phyloP scores from a whole-genome alignment of 495 filamentous ascomycete species.

The Podospora australis region DNA sequence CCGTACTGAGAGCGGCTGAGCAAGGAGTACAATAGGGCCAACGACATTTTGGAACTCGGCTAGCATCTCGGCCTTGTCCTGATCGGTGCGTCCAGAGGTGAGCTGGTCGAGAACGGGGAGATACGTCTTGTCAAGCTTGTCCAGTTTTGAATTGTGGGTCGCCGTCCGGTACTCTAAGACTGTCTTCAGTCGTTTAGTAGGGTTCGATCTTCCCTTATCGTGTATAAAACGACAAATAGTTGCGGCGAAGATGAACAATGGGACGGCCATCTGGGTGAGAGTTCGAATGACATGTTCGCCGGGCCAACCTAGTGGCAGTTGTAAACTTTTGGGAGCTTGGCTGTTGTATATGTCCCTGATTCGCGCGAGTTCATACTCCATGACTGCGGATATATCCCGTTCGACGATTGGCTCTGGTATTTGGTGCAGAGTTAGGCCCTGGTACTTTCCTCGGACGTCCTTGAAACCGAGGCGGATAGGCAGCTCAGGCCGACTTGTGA shows the following conservation, averaged over 20 bases:
- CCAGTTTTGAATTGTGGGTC: constrained; percentile 21
- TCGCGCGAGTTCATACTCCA: constrained; percentile 16
- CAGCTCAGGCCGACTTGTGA: constrained; percentile 41
- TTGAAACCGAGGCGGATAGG: constrained; percentile 32
- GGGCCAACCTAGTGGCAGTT: constrained; percentile 35
- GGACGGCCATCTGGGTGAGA: constrained; percentile 34
- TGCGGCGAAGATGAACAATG: constrained; percentile 40
- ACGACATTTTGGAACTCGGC: constrained; percentile 18
- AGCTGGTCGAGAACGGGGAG: constrained; percentile 28
- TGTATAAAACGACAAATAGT: constrained; percentile 37
- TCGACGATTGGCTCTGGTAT: constrained; percentile 24
- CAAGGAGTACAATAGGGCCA: constrained; percentile 25
- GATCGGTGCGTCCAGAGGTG: constrained; percentile 6
- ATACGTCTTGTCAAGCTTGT: constrained; percentile 29
- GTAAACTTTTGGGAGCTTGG: background rate
- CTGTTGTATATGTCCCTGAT: constrained; percentile 22
- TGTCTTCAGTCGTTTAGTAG: constrained; percentile 18
- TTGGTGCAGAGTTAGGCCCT: constrained; percentile 27
- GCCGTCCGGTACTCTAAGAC: constrained; percentile 21
- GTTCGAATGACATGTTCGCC: constrained; percentile 18
- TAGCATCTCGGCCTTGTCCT: constrained; percentile 5
- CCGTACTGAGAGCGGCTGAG: constrained; percentile 23
- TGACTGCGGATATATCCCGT: constrained; percentile 31
- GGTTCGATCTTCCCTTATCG: constrained; percentile 17
- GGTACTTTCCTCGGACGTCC: constrained; percentile 20